Base-by-base conservation (phyloP, 1,139 yeast species). In the Sugiyamaella novakii region DNA sequence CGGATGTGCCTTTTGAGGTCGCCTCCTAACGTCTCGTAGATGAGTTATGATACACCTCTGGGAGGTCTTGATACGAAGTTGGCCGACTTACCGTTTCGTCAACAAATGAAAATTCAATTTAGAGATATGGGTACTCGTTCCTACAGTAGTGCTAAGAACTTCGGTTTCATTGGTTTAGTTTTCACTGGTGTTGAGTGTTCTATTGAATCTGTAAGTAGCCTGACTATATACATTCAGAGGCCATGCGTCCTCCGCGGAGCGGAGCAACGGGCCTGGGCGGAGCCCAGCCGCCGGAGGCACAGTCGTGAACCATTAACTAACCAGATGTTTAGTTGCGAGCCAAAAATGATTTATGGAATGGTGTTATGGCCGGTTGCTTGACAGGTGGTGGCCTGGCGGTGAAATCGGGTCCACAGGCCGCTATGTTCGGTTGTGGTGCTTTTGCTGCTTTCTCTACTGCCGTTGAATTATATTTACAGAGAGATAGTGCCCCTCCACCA, bases 371-470 rank as follows among this genome's bases (percentile, higher is more conserved):
- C 3, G 98, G 98, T 1, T 92, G 98, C 69, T 74, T 91, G 48
- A 92, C 98, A 0, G 98, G 98, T 39, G 79, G 78, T 8, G 98
- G 96, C 0, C 76, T 92, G 52, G 95, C 98, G 2, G 78, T 87
- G 57, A 87, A 86, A 65, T 82, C 92, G 35, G 98, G 98, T 1
- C 98, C 98, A 1, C 91, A 84, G 62, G 95, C 96, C 25, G 95
- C 96, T 0, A 61, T 81, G 28, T 68, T 91, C 52, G 98, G 98
- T 1, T 92, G 98, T 74, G 97, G 95, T 27, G 98, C 98, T 11
- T 92, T 92, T 73, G 98, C 98, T 12, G 96, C 95, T 3, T 92
- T 92, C 67, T 85, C 95, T 50, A 83, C 95, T 7, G 98, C 98
- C 6, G 67, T 92, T 55, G 98, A 92, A 66, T 70, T 87, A 60